phyloP scores from a whole-genome alignment of 2,329 filamentous ascomycete genomes.

The Pseudogymnoascus sp. region DNA sequence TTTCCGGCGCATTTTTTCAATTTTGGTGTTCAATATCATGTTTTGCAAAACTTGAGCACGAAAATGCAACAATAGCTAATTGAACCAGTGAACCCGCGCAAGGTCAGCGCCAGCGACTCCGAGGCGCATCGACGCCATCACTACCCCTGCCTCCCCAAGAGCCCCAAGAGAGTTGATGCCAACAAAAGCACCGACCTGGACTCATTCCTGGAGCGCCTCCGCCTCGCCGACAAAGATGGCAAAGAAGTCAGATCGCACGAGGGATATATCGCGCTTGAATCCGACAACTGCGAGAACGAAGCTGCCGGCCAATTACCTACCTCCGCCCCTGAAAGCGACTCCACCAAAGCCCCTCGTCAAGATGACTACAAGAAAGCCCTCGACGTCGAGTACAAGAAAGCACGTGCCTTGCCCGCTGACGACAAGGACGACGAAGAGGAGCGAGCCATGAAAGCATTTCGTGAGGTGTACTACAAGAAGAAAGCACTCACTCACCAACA shows the following conservation, averaged over 20 bases:
- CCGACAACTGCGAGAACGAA: neutral
- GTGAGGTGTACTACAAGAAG: neutral
- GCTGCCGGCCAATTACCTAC: neutral
- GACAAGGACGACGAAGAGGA: neutral
- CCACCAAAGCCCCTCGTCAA: too few species aligned
- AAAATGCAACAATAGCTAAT: neutral
- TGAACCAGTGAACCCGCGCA: neutral
- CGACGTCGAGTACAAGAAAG: neutral
- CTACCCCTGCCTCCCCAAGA: neutral
- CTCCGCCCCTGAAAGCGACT: neutral
- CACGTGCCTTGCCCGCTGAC: neutral
- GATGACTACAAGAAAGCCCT: neutral
- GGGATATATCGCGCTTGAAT: neutral
- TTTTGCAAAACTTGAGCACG: neutral
- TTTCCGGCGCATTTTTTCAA: neutral
- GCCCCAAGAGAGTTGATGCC: neutral
- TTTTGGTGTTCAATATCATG: neutral
- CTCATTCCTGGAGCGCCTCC: slow-evolving; percentile 3
- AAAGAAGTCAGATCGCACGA: neutral
- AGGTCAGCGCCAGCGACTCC: neutral
- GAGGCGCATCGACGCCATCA: neutral
- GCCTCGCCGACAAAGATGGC: neutral
- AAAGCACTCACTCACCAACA: neutral
- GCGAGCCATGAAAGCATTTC: neutral
- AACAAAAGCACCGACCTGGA: neutral